A percentile compares a stretch with the other conserved stretches of the same genome.
Evolutionary conservation across 768 basidiomycete genomes (phyloP).

Genomic region (Leucocoprinus birnbaumii): DNA sequence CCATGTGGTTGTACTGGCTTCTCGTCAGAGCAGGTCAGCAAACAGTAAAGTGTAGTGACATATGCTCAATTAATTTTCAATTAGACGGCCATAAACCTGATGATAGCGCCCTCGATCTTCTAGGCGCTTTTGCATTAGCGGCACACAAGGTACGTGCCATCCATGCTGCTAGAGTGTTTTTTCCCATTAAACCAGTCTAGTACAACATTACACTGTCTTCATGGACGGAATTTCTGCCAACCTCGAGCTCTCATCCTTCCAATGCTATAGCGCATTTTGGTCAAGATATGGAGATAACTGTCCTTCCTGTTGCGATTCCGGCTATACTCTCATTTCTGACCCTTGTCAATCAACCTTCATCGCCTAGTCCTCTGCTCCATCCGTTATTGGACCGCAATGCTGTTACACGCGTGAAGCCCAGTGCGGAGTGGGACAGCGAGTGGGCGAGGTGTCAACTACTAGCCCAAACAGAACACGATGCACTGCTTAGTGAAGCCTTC

Average conservation of each 20-base stretch:
- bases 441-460: conserved; percentile 57
- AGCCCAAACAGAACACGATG: conserved; percentile 26
- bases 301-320: conserved; percentile 64
- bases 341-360: conserved; percentile 37
- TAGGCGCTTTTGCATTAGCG: conserved; percentile 64
- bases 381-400: conserved; percentile 17
- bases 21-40: conserved; percentile 56
- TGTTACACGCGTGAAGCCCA: not conserved
- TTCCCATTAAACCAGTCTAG: conserved; percentile 31
- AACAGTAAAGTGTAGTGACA: not conserved
- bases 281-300: conserved; percentile 40
- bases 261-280: conserved; percentile 40
- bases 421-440: conserved; percentile 65
- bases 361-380: not conserved
- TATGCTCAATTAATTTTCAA: conserved; percentile 4
- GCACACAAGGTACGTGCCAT: conserved; percentile 48
- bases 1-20: conserved; percentile 83
- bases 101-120: conserved; percentile 37
- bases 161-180: conserved; percentile 5
- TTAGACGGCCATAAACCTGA: conserved; percentile 47
- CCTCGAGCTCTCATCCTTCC: conserved; percentile 16
- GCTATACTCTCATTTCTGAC: conserved; percentile 72
- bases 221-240: conserved; percentile 52
- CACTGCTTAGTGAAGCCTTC: conserved; percentile 44
- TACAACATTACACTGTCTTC: conserved; percentile 55